Conservation (phyloP, 768 basidiomycete genomes). For the Agaricus sinodeliciosus region DNA sequence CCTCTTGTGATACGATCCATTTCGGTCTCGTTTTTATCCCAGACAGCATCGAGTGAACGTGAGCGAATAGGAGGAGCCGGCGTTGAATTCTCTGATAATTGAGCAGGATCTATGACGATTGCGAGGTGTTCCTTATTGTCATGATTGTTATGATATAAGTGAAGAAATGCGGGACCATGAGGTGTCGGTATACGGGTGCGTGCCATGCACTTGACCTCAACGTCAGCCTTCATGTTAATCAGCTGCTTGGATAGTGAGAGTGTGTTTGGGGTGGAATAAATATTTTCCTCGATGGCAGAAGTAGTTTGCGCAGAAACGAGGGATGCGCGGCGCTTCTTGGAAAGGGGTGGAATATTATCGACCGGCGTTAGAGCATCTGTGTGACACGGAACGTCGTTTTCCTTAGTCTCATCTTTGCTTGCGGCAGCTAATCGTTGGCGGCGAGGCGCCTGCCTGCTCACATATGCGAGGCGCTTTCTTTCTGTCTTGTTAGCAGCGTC, state of each 20-base stretch:
- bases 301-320: constrained; percentile 16
- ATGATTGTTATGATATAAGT: constrained; percentile 89
- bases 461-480: constrained; percentile 50
- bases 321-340: constrained; percentile 37
- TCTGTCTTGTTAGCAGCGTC: constrained; percentile 30
- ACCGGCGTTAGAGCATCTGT: constrained; percentile 29
- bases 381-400: constrained; percentile 38
- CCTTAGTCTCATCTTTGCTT: constrained; percentile 36
- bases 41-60: constrained; percentile 71
- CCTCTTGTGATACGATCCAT: constrained; percentile 92
- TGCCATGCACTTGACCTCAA: constrained; percentile 88
- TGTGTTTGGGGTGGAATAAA: constrained; percentile 16
- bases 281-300: constrained; percentile 14
- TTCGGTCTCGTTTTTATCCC: constrained; percentile 82
- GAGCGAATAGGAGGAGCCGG: constrained; percentile 71
- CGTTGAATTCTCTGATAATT: constrained; percentile 46
- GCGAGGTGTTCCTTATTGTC: constrained; percentile 96
- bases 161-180: constrained; percentile 88
- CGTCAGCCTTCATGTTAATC: constrained; percentile 19
- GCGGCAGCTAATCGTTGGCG: constrained; percentile 43
- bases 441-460: constrained; percentile 73
- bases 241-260: constrained; percentile 19
- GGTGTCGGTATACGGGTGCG: constrained; percentile 96
- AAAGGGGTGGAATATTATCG: constrained; percentile 31
- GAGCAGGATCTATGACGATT: constrained; percentile 87